Evolutionary conservation across 2,329 filamentous ascomycete species (phyloP).

Genomic region (Didymella segeticola): DNA sequence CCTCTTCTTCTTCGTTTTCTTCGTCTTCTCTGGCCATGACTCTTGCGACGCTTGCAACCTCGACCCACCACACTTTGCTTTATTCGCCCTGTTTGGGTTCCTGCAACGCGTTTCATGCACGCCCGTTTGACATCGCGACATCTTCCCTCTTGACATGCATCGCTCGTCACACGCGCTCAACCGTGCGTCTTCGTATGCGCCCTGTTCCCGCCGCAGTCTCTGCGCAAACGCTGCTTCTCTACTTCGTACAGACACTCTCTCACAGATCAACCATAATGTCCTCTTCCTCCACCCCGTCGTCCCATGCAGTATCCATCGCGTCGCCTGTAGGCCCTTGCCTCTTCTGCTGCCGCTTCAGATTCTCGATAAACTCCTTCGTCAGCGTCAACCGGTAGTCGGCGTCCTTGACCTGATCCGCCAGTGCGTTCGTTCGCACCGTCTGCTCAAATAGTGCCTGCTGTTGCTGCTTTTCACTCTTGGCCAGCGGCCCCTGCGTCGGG

Average conservation of each 20-base stretch:
- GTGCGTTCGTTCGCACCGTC: slow-evolving; percentile 56
- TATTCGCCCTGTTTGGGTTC: slow-evolving; percentile 14
- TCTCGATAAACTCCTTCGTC: slow-evolving; percentile 65
- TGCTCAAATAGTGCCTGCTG: slow-evolving; percentile 57
- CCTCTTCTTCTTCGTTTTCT: not conserved
- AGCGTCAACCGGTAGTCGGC: slow-evolving; percentile 64
- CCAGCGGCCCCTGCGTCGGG: slow-evolving; percentile 45
- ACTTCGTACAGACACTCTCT: slow-evolving; percentile 13
- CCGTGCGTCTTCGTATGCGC: not conserved
- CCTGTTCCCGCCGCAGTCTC: not conserved
- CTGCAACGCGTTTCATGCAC: slow-evolving; percentile 37
- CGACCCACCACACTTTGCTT: slow-evolving; percentile 17
- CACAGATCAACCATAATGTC: slow-evolving; percentile 50
- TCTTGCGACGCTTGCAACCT: not conserved
- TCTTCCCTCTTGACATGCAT: too few relatives aligned
- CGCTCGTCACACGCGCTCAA: too few relatives aligned
- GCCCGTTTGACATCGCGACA: slow-evolving; percentile 37
- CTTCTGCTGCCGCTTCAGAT: slow-evolving; percentile 56
- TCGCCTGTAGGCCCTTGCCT: slow-evolving; percentile 44
- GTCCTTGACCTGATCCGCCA: slow-evolving; percentile 61
- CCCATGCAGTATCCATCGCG: slow-evolving; percentile 48
- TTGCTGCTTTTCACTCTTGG: slow-evolving; percentile 50
- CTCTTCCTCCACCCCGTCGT: slow-evolving; percentile 46
- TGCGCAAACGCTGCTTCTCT: not conserved
- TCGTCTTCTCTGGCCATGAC: not conserved